These are phyloP conservation scores for Zygotorulaspora florentina DNA, from an alignment of 805 yeast genomes.

Conservation along the genomic window DNA sequence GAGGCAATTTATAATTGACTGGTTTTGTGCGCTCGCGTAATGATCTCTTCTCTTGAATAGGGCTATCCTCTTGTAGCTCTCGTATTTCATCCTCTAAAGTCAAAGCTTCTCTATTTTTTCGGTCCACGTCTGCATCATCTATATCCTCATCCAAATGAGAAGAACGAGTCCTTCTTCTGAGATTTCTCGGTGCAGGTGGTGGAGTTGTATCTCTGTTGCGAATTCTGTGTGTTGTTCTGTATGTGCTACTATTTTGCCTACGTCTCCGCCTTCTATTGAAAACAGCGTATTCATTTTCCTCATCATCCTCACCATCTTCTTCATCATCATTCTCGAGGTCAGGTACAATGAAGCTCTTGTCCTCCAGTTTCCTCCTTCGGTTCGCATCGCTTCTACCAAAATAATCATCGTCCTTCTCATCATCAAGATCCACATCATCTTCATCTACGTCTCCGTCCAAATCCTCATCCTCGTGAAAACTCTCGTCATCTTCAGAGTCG, in stretches of 20 bases:
- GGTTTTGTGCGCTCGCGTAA: slow-evolving; percentile 66
- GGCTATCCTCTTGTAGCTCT: slow-evolving; percentile 60
- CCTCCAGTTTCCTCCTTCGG: slow-evolving; percentile 21
- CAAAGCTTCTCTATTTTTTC: slow-evolving; percentile 26
- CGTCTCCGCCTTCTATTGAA: slow-evolving; percentile 9
- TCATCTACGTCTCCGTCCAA: slow-evolving; percentile 34
- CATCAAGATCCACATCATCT: slow-evolving; percentile 42
- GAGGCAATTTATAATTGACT: slow-evolving; percentile 78
- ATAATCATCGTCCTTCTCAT: slow-evolving; percentile 25
- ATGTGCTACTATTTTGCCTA: slow-evolving; percentile 17
- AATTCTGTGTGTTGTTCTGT: slow-evolving; percentile 14
- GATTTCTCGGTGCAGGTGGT: slow-evolving; percentile 12
- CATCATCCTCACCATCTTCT: slow-evolving; percentile 30
- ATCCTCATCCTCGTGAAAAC: slow-evolving; percentile 34
- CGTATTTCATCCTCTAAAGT: slow-evolving; percentile 60
- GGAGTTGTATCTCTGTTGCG: slow-evolving; percentile 6
- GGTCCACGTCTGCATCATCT: slow-evolving; percentile 23
- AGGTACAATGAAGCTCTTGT: slow-evolving; percentile 27
- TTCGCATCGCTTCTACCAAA: slow-evolving; percentile 9
- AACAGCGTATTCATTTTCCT: slow-evolving; percentile 10
- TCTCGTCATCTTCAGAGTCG: slow-evolving; percentile 31
- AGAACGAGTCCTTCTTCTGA: slow-evolving; percentile 27
- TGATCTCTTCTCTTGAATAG: slow-evolving; percentile 47
- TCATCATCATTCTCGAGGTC: slow-evolving; percentile 34
- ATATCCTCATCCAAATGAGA: slow-evolving; percentile 29